Percentiles rank a stretch among this genome's conserved stretches.
Evolutionary conservation across 1,284 basidiomycete genomes (phyloP).

Genomic region (Moesziomyces sp.): DNA sequence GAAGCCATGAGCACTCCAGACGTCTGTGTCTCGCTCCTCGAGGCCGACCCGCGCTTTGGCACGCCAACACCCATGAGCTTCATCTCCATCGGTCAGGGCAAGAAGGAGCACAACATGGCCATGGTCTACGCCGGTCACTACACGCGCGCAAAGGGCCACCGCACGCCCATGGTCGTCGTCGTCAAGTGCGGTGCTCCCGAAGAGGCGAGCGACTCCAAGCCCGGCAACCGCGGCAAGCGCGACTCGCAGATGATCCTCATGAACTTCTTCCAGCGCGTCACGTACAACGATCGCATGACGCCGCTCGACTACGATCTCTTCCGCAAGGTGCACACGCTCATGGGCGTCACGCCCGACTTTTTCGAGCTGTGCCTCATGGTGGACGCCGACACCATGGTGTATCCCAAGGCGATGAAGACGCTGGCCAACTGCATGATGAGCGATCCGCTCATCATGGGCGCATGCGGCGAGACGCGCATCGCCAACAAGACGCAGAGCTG

Average conservation of each 20-base stretch:
- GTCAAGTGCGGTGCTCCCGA: constrained; percentile 94
- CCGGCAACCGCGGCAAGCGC: constrained; percentile 97
- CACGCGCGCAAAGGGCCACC: constrained; percentile 76
- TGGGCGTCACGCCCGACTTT: constrained; percentile 99
- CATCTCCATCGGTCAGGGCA: constrained; percentile 85
- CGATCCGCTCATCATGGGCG: constrained; percentile 98
- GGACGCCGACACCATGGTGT: constrained; percentile 82
- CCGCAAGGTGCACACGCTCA: constrained; percentile 92
- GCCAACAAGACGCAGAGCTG: constrained; percentile 93
- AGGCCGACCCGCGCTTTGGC: constrained; percentile 93
- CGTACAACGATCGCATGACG: constrained; percentile 98
- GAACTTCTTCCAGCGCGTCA: constrained; percentile 99
- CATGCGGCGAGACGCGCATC: constrained; percentile 97
- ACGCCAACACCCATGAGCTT: constrained; percentile 97
- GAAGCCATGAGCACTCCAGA: constrained; percentile 95
- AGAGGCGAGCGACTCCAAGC: constrained; percentile 81
- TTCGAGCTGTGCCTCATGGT: constrained; percentile 99
- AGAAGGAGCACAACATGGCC: constrained; percentile 90
- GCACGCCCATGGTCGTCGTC: constrained; percentile 92
- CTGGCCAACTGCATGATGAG: constrained; percentile 87
- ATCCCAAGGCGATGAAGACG: constrained; percentile 57
- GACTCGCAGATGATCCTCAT: constrained; percentile 98
- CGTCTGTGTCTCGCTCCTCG: constrained; percentile 89
- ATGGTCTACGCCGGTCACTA: constrained; percentile 99
- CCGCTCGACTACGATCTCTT: constrained; percentile 98